Evolutionary conservation across 495 filamentous ascomycete genomes (phyloP), one percentile per base, ranked within the genome.

Genomic region (Xylaria castorea): DNA sequence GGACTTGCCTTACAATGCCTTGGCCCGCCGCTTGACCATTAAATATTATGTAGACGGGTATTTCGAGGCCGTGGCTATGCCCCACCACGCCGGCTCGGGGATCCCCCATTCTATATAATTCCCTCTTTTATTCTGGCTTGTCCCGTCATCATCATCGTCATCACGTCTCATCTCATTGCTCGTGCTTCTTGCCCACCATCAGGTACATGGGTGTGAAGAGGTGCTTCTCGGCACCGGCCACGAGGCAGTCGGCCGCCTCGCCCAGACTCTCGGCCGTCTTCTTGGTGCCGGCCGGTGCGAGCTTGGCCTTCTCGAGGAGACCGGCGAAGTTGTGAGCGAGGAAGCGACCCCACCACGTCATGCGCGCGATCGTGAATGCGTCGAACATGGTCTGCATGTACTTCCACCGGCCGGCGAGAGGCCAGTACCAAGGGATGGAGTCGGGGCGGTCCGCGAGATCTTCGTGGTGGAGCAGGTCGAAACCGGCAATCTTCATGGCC

Each of bases 191-290:
- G 48, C 89, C 96, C 70, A 99, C 90, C 96, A 99, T 98, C 81
- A 99, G 85, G 86, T 98, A 98, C 96, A 99, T 99, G 48, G 96
- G 96, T 0, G 96, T 99, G 85, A 99, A 99, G 22, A 99, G 88
- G 79, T 97, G 93, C 87, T 94, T 89, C 87, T 92, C 91, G 48
- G 90, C 96, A 83, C 96, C 96, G 58, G 91, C 94, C 8, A 97
- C 96, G 66, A 99, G 86, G 73, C 90, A 92, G 80, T 98, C 97
- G 32, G 89, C 96, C 25, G 93, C 96, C 71, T 90, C 71, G 12
- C 92, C 94, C 73, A 99, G 83, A 75, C 91, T 92, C 83, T 98
- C 92, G 20, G 96, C 96, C 48, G 97, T 98, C 90, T 97, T 98
- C 85, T 95, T 94, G 66, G 96, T 97, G 64, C 96, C 96, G 62